Percentiles rank a stretch among this genome's conserved stretches.
These are phyloP conservation scores for Colletotrichum scovillei DNA, from an alignment of 2,329 filamentous ascomycete species.

Conservation along the genomic window DNA sequence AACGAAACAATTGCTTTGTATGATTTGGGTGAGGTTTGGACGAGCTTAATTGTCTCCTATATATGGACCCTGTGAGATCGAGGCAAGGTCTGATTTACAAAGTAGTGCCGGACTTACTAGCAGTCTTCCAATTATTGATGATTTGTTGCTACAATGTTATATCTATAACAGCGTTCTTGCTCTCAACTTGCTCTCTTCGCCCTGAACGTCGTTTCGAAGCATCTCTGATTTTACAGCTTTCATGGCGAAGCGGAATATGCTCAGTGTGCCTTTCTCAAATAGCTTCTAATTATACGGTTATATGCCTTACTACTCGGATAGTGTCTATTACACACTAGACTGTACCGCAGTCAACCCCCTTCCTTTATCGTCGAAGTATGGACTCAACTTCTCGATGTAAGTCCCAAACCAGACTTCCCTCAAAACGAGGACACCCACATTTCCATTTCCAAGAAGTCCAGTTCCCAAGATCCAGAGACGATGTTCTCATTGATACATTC, in stretches of 20 bases:
- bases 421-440: background rate
- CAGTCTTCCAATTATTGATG: accelerated
- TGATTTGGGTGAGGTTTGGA: background rate
- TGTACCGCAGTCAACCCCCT: background rate
- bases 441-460: background rate
- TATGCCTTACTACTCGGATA: background rate
- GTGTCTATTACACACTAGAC: background rate
- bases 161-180: too few species aligned
- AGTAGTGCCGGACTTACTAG: background rate
- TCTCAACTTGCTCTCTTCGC: background rate
- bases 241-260: background rate
- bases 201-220: background rate
- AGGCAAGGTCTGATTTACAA: background rate
- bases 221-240: background rate
- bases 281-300: too few species aligned
- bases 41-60: background rate
- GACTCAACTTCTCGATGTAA: background rate
- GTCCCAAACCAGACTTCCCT: background rate
- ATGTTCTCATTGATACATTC: too few species aligned
- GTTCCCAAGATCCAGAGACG: background rate
- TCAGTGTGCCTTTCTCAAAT: background rate
- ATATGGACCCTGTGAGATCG: background rate
- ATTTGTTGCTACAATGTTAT: too few species aligned
- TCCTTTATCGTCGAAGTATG: too few species aligned
- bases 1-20: background rate